Base-by-base conservation (phyloP, 164 flowering plant genomes). In the Stephania cephalantha region DNA sequence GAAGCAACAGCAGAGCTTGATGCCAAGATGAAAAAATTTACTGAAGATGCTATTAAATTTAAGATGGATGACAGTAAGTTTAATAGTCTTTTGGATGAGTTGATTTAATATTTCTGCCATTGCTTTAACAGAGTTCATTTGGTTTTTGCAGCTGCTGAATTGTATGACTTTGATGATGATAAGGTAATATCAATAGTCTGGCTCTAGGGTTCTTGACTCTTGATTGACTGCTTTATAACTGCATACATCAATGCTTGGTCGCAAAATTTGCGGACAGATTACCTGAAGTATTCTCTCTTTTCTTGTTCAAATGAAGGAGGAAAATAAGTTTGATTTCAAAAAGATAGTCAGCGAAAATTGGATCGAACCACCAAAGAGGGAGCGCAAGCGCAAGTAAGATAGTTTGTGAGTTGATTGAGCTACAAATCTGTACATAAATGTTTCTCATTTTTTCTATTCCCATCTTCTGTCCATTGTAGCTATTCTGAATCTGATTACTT, bases 1-100 rank as follows among this genome's bases (percentile, higher is more conserved):
- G 99, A 89, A 80, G 90, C 99, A 73, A 96, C 98, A n/a, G 97
- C 98, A 73, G 98, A 94, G 80, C 97, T 96, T 80, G 99, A 96
- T 91, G 99, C 97, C 50, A 96, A 96, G 81, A 96, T 96, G 99
- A 96, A 92, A 85, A 96, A 91, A 80, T 96, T 96, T 75, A 96
- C 98, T 25, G 99, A 96, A 87, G 99, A 96, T 88, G 98, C 98
- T 31, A 94, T 96, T 75, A 94, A 96, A 78, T 96, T 96, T 81
- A 96, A 96, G 82, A 91, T 96, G 98, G 99, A 96, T 79, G 99
- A 94, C 82, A 87, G 98, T 96, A 89, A 76, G 99, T 83, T 25
- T 29, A 74, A 70, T 53, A 6, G n/a, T 55, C 29, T 46, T 25
- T 29, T 1, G 17, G 29, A 8, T 22, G 46, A 17, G 20, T 42